phyloP scores from a whole-genome alignment of 1,284 basidiomycete genomes.

The Microbotryum silenes-acaulis region DNA sequence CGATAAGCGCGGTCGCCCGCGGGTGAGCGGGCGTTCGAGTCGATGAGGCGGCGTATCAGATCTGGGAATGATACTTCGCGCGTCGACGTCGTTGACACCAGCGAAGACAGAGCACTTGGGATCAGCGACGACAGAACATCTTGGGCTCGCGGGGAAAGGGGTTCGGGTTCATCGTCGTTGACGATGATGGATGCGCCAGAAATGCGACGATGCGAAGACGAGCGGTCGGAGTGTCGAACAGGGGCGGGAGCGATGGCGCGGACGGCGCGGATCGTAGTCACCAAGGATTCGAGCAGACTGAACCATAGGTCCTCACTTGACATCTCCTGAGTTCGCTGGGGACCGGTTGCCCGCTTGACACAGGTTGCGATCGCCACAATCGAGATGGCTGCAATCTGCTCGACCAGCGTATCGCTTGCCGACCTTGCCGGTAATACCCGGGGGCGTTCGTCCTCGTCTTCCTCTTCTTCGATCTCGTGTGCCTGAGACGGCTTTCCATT shows the following conservation, averaged over 20 bases:
- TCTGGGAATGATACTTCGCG: conserved; percentile 81
- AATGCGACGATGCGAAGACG: conserved; percentile 16
- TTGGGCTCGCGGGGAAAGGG: conserved; percentile 42
- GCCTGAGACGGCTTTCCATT: not conserved
- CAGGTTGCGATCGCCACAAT: conserved; percentile 30
- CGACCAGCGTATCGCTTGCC: conserved; percentile 38
- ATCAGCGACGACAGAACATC: conserved; percentile 62
- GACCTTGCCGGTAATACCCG: conserved; percentile 39
- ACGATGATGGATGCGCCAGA: conserved; percentile 24
- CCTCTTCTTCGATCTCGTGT: not conserved
- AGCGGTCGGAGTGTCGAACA: conserved; percentile 6
- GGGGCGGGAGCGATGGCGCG: conserved; percentile 45
- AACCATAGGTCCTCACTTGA: conserved; percentile 86
- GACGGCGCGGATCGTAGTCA: conserved; percentile 66
- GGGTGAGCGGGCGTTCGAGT: conserved; percentile 40
- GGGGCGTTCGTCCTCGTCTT: conserved; percentile 23
- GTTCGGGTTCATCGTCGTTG: conserved; percentile 29
- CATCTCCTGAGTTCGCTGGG: conserved; percentile 33
- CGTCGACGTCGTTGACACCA: conserved; percentile 74
- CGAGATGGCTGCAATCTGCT: conserved; percentile 47
- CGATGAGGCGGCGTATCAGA: conserved; percentile 81
- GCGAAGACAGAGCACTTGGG: conserved; percentile 72
- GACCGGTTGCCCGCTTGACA: conserved; percentile 16
- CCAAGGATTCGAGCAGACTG: conserved; percentile 68
- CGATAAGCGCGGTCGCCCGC: conserved; percentile 54